phyloP scores from a whole-genome alignment of 768 basidiomycete species.

The Kwoniella dendrophila region DNA sequence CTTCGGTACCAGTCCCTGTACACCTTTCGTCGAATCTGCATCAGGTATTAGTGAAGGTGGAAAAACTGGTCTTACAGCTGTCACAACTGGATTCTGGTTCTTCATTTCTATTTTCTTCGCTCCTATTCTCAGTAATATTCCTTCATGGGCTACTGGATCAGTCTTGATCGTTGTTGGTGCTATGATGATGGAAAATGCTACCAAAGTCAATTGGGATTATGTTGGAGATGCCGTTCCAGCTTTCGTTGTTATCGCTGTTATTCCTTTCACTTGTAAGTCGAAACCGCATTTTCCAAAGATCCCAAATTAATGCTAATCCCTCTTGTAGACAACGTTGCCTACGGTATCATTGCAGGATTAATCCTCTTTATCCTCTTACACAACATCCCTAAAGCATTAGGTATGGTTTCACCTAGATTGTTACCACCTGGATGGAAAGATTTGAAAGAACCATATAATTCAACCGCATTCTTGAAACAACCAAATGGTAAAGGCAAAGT shows the following conservation, averaged over 20 bases:
- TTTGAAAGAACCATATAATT: slow-evolving; percentile 48
- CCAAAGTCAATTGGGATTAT: slow-evolving; percentile 87
- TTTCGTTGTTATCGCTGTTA: slow-evolving; percentile 77
- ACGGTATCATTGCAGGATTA: slow-evolving; percentile 82
- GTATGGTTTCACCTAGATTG: slow-evolving; percentile 59
- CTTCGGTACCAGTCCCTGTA: slow-evolving; percentile 47
- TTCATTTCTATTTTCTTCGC: slow-evolving; percentile 84
- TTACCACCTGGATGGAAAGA: slow-evolving; percentile 49
- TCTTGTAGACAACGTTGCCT: slow-evolving; percentile 68
- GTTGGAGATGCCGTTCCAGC: slow-evolving; percentile 84
- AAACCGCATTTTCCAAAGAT: slow-evolving; percentile 33
- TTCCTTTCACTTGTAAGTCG: slow-evolving; percentile 57
- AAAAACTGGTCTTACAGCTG: slow-evolving; percentile 79
- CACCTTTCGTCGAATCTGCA: slow-evolving; percentile 44
- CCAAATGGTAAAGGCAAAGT: slow-evolving; percentile 32
- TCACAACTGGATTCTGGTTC: slow-evolving; percentile 73
- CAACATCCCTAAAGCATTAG: slow-evolving; percentile 65
- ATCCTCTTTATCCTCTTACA: slow-evolving; percentile 72
- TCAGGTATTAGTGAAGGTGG: slow-evolving; percentile 68
- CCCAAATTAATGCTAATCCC: neutral
- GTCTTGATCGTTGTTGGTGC: slow-evolving; percentile 84
- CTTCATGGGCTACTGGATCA: slow-evolving; percentile 83
- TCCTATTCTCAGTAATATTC: slow-evolving; percentile 84
- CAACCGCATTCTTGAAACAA: slow-evolving; percentile 39
- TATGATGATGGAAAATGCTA: slow-evolving; percentile 82